phyloP scores from a whole-genome alignment of 176 grass and related monocot genomes.

The Phyllostachys edulis region DNA sequence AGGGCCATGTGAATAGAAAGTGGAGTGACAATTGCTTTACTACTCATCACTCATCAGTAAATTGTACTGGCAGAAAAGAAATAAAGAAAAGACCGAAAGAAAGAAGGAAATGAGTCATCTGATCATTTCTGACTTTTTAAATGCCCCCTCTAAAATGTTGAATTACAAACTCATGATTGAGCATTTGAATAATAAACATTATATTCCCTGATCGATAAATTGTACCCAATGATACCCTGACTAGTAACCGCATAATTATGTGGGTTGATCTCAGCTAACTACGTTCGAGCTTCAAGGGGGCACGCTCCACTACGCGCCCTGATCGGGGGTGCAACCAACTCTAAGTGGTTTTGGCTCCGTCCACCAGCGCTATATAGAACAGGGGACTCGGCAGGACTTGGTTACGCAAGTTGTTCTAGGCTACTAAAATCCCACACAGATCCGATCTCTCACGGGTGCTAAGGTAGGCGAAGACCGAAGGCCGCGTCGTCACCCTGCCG shows the following conservation, averaged over 20 bases:
- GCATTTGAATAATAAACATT: not conserved
- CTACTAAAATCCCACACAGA: no score
- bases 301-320: no score
- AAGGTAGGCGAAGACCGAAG: no score
- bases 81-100: not conserved
- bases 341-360: no score
- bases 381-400: no score
- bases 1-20: not conserved
- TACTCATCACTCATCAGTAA: not conserved
- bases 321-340: no score
- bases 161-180: not conserved
- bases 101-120: not conserved
- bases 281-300: no score
- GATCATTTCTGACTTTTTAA: not conserved
- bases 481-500: no score
- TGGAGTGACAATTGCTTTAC: not conserved
- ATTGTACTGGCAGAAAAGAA: not conserved
- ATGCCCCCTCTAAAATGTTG: not conserved
- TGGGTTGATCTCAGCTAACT: no score
- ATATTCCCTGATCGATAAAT: not conserved
- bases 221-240: not conserved
- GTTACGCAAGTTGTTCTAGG: no score
- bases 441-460: no score
- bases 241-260: not conserved
- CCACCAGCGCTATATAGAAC: no score